Percentiles rank a stretch among this genome's conserved stretches.
These are phyloP conservation scores for Graphiopsis chlorocephala DNA, from an alignment of 2,329 filamentous ascomycete genomes.

Conservation along the genomic window DNA sequence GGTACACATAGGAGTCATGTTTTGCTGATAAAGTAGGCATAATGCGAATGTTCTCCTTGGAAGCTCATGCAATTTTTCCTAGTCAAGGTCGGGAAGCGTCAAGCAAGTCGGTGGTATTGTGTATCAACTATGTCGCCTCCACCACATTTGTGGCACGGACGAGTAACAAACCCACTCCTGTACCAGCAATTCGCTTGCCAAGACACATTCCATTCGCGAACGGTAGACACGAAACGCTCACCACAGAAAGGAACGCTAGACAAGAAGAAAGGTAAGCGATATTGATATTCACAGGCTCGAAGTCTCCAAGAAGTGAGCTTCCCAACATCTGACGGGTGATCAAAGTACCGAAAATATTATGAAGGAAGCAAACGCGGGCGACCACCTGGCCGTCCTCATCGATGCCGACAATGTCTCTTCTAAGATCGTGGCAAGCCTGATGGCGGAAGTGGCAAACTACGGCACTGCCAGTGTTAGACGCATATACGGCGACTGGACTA, in stretches of 20 bases:
- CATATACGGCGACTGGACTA: constrained; percentile 35
- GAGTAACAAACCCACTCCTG: neutral
- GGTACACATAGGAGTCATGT: neutral
- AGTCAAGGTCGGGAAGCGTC: neutral
- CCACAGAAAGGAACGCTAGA: neutral
- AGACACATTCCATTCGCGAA: neutral
- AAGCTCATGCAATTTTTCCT: neutral
- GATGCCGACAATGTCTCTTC: constrained; percentile 31
- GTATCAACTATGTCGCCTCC: neutral
- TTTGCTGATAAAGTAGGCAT: neutral
- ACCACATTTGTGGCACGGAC: neutral
- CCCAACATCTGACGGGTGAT: neutral
- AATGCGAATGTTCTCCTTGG: neutral
- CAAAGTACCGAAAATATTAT: neutral
- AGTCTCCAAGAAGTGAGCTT: accelerated
- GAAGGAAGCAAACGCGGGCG: neutral
- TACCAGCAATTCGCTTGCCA: neutral
- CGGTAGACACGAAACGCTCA: neutral
- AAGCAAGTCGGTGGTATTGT: neutral
- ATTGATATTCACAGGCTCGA: neutral
- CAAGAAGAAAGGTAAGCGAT: neutral
- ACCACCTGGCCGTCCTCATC: constrained; percentile 24
- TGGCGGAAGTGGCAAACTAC: constrained; percentile 35
- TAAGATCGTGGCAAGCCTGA: constrained; percentile 27
- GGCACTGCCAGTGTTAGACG: constrained; percentile 33